Evolutionary conservation across 495 filamentous ascomycete genomes (phyloP), one percentile per base, ranked within the genome.

Genomic region (Durotheca rogersii): DNA sequence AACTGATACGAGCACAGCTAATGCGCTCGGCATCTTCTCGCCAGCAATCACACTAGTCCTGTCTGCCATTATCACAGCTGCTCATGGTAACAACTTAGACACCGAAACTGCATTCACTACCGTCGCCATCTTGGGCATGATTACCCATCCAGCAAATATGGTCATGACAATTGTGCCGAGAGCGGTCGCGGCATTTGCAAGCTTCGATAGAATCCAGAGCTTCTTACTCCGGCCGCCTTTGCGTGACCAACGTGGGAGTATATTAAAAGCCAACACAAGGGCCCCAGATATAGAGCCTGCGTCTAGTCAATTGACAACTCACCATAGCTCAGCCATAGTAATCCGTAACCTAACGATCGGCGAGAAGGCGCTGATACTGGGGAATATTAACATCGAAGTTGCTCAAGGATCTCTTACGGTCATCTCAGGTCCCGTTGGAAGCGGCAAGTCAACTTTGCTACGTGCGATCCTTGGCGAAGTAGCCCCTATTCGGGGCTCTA

Each of bases 141-240:
- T 72, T 0, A 72, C 68, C 1, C 64, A 74, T 15, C 66, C 69
- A 0, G 67, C 71, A 1, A 74, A 74, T 16, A 74, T 72, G 71
- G 56, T 73, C 35, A 68, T 71, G 69, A 72, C 71, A 1, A 61
- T 67, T 10, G 39, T 70, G 4, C 68, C 74, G 7, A 59, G 65
- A 6, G 59, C 56, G 0, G 46, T 71, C 5, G 66, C 59, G 0
- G 53, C 64, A 1, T 60, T 56, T 7, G 45, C 71, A 1, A 62
- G 63, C 37, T 67, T 70, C 20, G 62, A 69, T 6, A 65, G 65
- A 15, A 69, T 71, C 3, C 64, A 74, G 53, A 48, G 32, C 29
- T 67, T 65, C 16, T 40, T 65, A 9, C 47, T 62, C 14, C 35
- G 62, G 40, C 42, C 41, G 20, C 19, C 56, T 25, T 41, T 46